phyloP scores from a whole-genome alignment of 345 rosid genomes.

The Hypericum androsaemum region DNA sequence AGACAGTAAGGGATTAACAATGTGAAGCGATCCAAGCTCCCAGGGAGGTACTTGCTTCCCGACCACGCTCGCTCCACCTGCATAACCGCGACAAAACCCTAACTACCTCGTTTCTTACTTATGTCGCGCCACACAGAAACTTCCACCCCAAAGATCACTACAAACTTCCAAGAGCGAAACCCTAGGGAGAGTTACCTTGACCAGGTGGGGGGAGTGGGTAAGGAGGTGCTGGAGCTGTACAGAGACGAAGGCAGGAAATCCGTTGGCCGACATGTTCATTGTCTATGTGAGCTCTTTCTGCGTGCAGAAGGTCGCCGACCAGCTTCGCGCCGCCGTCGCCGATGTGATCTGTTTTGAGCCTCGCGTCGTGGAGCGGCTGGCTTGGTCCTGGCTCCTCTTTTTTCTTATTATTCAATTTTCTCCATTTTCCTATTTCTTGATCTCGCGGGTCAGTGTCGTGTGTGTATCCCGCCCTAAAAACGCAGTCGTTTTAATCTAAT shows the following conservation, averaged over 20 bases:
- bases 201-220: slow-evolving; percentile 40
- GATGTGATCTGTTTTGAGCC: no score
- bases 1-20: slow-evolving; percentile 84
- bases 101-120: slow-evolving; percentile 7
- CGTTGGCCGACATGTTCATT: slow-evolving; percentile 43
- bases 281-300: no score
- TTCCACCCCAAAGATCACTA: neutral
- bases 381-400: no score
- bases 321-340: no score
- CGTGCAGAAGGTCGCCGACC: no score
- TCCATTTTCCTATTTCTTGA: no score
- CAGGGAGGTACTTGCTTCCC: slow-evolving; percentile 51
- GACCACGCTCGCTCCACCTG: slow-evolving; percentile 84
- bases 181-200: slow-evolving; percentile 42
- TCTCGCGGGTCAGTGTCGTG: no score
- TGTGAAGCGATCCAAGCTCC: slow-evolving; percentile 70
- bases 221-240: slow-evolving; percentile 79
- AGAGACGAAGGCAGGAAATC: slow-evolving; percentile 60
- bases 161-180: slow-evolving; percentile 4
- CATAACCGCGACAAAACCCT: neutral
- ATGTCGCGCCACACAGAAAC: neutral
- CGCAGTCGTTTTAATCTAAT: no score
- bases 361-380: no score
- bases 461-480: no score
- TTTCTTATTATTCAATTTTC: no score